Evolutionary conservation across 352 stramenopile species (phyloP).

Genomic region (Phytopythium mirpurense): DNA sequence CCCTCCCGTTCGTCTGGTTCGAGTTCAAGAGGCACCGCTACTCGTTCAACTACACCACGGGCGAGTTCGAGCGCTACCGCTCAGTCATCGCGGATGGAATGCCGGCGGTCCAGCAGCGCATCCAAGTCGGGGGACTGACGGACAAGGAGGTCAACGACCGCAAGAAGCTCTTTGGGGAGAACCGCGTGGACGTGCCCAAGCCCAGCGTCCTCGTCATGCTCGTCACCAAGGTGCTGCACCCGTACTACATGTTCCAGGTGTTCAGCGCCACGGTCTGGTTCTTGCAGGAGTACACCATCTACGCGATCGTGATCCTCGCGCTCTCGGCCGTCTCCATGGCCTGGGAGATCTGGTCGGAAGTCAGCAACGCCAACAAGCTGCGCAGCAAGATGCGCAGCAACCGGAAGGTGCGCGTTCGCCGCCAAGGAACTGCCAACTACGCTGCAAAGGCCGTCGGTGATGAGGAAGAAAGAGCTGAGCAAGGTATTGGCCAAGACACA

Average conservation of each 20-base stretch:
- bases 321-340: constrained; percentile 33
- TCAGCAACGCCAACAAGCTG: constrained; percentile 37
- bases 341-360: constrained; percentile 46
- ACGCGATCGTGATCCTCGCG: constrained; percentile 36
- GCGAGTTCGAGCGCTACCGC: constrained; percentile 45
- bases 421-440: neutral
- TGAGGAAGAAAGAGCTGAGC: neutral
- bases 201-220: constrained; percentile 29
- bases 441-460: neutral
- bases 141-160: constrained; percentile 7
- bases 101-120: constrained; percentile 9
- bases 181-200: constrained; percentile 36
- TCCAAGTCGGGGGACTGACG: constrained; percentile 17
- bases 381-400: constrained; percentile 35
- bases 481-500: neutral
- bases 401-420: constrained; percentile 25
- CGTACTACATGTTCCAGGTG: constrained; percentile 61
- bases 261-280: constrained; percentile 52
- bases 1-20: constrained; percentile 35
- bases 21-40: constrained; percentile 71
- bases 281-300: constrained; percentile 31
- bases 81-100: constrained; percentile 21
- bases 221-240: constrained; percentile 50
- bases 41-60: constrained; percentile 41
- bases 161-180: constrained; percentile 31